Evolutionary conservation across 257 asterid species (phyloP).

Genomic region (Fraxinus americana): DNA sequence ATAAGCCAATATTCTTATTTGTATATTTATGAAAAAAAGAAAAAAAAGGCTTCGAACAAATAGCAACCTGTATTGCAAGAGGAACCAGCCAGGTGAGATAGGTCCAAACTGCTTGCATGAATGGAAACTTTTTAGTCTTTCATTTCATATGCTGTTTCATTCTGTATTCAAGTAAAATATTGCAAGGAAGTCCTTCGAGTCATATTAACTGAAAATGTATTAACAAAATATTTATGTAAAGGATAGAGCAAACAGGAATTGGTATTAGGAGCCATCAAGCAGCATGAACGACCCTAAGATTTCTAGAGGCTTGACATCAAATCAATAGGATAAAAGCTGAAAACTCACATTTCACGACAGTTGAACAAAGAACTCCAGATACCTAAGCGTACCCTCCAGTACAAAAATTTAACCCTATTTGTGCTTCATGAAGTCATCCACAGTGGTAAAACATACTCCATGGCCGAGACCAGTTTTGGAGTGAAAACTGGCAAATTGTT

Average conservation of each 20-base stretch:
- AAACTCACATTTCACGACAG: constrained; percentile 71
- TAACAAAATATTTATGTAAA: neutral
- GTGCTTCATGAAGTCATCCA: constrained; percentile 68
- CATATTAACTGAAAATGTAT: neutral
- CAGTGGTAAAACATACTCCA: constrained; percentile 84
- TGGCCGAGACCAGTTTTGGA: constrained; percentile 71
- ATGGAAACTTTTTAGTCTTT: constrained; percentile 22
- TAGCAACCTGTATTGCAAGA: constrained; percentile 67
- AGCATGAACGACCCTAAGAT: neutral
- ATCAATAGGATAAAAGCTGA: constrained; percentile 16
- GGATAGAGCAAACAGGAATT: constrained; percentile 6
- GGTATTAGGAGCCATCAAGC: constrained; percentile 8
- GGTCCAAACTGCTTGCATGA: constrained; percentile 55
- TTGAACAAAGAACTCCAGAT: constrained; percentile 70
- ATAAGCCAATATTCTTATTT: constrained; percentile 19
- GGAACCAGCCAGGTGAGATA: constrained; percentile 59
- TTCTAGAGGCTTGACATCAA: neutral
- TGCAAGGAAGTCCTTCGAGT: neutral
- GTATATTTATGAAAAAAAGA: constrained; percentile 12
- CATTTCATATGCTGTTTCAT: constrained; percentile 2
- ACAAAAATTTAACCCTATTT: constrained; percentile 40
- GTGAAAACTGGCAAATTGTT: constrained; percentile 60
- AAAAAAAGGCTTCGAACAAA: constrained; percentile 11
- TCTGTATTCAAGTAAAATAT: neutral
- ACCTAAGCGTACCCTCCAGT: constrained; percentile 61